Percentiles rank a stretch among this genome's conserved stretches.
phyloP scores from a whole-genome alignment of 306 rosid species.

The Gillenia trifoliata region DNA sequence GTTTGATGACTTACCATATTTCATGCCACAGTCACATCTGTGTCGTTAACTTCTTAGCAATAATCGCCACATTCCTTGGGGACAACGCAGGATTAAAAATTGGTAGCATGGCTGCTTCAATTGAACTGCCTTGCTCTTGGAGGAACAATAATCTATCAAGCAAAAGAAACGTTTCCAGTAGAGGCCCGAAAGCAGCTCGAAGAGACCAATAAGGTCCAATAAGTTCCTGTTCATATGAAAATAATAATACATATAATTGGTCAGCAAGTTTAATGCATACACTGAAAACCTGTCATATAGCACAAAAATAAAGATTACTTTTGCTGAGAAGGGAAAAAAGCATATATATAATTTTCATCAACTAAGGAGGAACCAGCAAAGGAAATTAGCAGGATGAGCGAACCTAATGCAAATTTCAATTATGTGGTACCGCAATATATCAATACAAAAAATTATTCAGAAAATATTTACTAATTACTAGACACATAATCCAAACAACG shows the following conservation, averaged over 20 bases:
- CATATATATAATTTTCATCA: not conserved
- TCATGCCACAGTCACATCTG: constrained; percentile 22
- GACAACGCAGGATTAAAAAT: constrained; percentile 77
- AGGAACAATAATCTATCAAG: constrained; percentile 88
- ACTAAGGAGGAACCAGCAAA: not conserved
- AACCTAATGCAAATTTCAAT: not conserved
- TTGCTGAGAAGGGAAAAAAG: too few species aligned
- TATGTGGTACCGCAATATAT: not conserved
- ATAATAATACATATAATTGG: not conserved
- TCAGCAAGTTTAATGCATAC: not conserved
- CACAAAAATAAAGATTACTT: too few species aligned
- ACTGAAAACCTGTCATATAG: too few species aligned
- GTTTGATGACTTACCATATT: constrained; percentile 1
- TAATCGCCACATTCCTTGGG: constrained; percentile 84
- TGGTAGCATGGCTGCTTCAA: constrained; percentile 62
- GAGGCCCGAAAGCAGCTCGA: constrained; percentile 89
- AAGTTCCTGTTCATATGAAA: constrained; percentile 49
- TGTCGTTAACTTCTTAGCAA: constrained; percentile 54
- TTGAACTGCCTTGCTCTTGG: constrained; percentile 64
- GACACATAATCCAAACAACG: not conserved
- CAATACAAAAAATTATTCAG: not conserved
- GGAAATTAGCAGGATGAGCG: not conserved
- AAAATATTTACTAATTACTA: not conserved
- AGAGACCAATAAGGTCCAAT: constrained; percentile 93
- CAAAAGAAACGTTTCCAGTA: constrained; percentile 77